Conservation (phyloP, 139 green algal genomes). For the Limnomonas spitsbergensis region DNA sequence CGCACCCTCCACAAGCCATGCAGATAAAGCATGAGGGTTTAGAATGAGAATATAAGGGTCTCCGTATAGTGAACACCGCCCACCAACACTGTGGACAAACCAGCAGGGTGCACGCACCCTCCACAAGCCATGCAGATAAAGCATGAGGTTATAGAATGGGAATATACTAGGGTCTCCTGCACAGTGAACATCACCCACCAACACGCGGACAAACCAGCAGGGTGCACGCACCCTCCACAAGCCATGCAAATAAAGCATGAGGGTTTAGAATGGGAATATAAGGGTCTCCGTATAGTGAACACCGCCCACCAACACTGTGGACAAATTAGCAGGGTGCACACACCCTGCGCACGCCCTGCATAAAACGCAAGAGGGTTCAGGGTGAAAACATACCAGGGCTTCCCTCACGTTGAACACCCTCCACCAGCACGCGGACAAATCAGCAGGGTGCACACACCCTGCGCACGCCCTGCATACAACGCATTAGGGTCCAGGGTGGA, state of each 20-base stretch:
- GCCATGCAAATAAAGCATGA: background rate
- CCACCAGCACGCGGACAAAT: too few species aligned
- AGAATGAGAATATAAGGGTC: background rate
- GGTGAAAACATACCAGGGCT: too few species aligned
- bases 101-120: slow-evolving; percentile 6
- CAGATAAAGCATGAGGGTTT: background rate
- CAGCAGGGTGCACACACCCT: too few species aligned
- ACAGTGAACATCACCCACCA: too few species aligned
- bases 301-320: too few species aligned
- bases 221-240: slow-evolving; percentile 3
- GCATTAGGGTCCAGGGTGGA: background rate
- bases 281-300: too few species aligned
- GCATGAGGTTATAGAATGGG: background rate
- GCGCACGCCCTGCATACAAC: too few species aligned
- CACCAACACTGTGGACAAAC: background rate
- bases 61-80: too few species aligned
- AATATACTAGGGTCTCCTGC: too few species aligned
- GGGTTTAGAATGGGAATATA: background rate
- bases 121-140: background rate
- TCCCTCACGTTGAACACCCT: too few species aligned
- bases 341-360: background rate
- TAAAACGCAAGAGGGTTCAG: background rate
- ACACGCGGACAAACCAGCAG: background rate
- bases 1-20: background rate
- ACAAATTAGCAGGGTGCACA: slow-evolving; percentile 1